phyloP scores from a whole-genome alignment of 2,329 filamentous ascomycete genomes.

The Trichoderma arundinaceum region DNA sequence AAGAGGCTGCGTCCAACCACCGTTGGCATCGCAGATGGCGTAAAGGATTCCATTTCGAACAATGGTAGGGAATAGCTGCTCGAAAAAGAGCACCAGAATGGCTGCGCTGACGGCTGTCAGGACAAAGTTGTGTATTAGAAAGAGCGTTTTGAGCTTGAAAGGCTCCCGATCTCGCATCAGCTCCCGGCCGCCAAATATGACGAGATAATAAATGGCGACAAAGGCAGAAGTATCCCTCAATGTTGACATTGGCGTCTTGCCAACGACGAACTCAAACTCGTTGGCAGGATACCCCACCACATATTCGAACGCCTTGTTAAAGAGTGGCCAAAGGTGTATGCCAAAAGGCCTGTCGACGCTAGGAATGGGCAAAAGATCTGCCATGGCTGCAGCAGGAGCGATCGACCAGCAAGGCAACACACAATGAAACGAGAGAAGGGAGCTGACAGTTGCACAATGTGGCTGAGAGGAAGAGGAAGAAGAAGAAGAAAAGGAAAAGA shows the following conservation, averaged over 20 bases:
- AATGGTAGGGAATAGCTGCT: constrained; percentile 79
- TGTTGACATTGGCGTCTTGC: constrained; percentile 80
- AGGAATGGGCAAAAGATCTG: constrained; percentile 7
- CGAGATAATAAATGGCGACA: constrained; percentile 77
- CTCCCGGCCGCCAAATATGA: constrained; percentile 84
- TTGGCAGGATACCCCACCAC: constrained; percentile 76
- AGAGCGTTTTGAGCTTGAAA: constrained; percentile 76
- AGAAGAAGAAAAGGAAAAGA: neutral
- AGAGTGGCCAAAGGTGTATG: constrained; percentile 52
- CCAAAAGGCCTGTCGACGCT: constrained; percentile 32
- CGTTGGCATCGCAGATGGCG: constrained; percentile 69
- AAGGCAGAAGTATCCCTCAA: constrained; percentile 72
- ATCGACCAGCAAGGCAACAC: neutral
- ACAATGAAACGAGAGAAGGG: neutral
- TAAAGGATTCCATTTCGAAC: constrained; percentile 76
- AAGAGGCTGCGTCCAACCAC: constrained; percentile 82
- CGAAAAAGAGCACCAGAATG: constrained; percentile 76
- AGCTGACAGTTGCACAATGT: neutral
- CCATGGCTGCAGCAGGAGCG: constrained; percentile 8
- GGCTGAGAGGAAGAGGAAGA: neutral
- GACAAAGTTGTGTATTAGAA: constrained; percentile 89
- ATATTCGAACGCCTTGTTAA: constrained; percentile 74
- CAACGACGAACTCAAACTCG: constrained; percentile 75
- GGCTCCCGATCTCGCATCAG: constrained; percentile 78
- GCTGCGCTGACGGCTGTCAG: constrained; percentile 76